phyloP scores from a whole-genome alignment of 2,329 filamentous ascomycete species.

The Phoma sp. region DNA sequence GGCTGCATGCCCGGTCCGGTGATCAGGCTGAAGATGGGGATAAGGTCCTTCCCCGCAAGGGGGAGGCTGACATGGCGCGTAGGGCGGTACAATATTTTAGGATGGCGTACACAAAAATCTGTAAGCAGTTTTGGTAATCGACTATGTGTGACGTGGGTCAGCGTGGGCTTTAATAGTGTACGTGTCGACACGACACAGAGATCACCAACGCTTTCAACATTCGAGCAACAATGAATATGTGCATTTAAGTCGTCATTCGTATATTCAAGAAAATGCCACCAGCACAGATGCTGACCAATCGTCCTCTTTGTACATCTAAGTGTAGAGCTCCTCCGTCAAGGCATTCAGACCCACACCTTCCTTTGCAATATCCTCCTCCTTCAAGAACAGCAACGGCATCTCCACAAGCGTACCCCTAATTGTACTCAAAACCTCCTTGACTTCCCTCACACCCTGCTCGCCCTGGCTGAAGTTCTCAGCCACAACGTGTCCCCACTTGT shows the following conservation, averaged over 20 bases:
- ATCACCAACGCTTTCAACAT: too few relatives aligned
- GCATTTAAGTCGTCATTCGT: not conserved
- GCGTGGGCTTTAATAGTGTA: not conserved
- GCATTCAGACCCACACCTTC: slow-evolving; percentile 70
- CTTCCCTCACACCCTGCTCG: slow-evolving; percentile 53
- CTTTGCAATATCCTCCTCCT: slow-evolving; percentile 85
- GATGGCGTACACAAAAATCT: not conserved
- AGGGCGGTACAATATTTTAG: not conserved
- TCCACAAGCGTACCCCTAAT: slow-evolving; percentile 74
- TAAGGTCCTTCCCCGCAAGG: not conserved
- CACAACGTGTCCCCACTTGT: slow-evolving; percentile 88
- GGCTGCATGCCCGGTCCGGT: not conserved
- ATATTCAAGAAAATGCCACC: not conserved
- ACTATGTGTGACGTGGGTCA: too few relatives aligned
- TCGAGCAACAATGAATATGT: not conserved
- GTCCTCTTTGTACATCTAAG: slow-evolving; percentile 39
- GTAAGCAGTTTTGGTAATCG: not conserved
- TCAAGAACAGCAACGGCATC: slow-evolving; percentile 90
- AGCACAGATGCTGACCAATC: not conserved
- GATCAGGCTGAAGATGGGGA: not conserved
- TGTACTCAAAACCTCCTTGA: slow-evolving; percentile 73
- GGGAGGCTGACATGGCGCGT: not conserved
- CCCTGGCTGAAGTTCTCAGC: slow-evolving; percentile 56
- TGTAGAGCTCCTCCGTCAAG: slow-evolving; percentile 59
- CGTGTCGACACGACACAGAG: too few relatives aligned